Percentiles rank a stretch among this genome's conserved stretches.
phyloP scores from a whole-genome alignment of 306 rosid species.

The Trifolium pratense region DNA sequence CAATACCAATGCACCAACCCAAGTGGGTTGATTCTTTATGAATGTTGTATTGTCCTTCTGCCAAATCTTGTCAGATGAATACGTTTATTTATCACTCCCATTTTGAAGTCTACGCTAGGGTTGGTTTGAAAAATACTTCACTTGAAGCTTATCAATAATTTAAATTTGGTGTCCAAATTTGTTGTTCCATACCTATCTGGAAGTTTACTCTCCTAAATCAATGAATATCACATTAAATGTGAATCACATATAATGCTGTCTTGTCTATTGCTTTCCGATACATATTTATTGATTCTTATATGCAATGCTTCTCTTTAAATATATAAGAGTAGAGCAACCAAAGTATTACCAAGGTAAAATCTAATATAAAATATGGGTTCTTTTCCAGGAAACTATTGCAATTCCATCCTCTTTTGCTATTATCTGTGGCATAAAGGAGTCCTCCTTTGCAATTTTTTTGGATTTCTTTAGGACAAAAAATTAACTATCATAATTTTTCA shows the following conservation, averaged over 20 bases:
- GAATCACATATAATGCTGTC: background rate
- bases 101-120: background rate
- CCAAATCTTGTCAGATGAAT: background rate
- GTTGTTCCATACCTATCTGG: background rate
- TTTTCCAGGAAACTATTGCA: background rate
- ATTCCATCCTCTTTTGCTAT: constrained; percentile 24
- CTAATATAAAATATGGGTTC: constrained; percentile 21
- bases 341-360: background rate
- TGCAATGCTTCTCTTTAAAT: constrained; percentile 2
- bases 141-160: background rate
- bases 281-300: background rate
- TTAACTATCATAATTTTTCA: background rate
- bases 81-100: background rate
- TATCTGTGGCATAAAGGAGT: background rate
- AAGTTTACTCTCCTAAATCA: background rate
- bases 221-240: background rate
- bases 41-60: background rate
- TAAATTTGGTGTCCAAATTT: background rate
- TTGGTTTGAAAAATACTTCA: background rate
- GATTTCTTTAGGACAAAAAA: background rate
- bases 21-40: background rate
- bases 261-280: constrained; percentile 1
- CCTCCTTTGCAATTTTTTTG: constrained; percentile 1
- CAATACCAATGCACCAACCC: too few species aligned
- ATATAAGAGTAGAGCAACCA: background rate